These are phyloP conservation scores for Talaromyces sp. DNA, from an alignment of 2,329 filamentous ascomycete genomes.

Conservation along the genomic window DNA sequence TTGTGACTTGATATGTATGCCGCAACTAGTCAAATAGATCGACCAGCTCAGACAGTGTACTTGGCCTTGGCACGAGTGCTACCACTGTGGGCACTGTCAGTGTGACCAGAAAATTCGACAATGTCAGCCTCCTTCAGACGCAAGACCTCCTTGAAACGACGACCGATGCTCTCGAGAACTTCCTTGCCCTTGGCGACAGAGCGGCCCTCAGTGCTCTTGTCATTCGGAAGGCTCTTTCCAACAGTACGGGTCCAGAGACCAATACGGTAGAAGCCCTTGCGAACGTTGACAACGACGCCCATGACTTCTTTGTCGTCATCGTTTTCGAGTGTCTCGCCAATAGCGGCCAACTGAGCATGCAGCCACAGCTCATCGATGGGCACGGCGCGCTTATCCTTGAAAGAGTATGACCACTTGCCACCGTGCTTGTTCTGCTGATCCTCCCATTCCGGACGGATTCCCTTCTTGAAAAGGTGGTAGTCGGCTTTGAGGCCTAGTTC, in stretches of 20 bases:
- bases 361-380: constrained; percentile 96
- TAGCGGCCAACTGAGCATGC: constrained; percentile 91
- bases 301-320: constrained; percentile 94
- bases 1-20: neutral
- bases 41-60: constrained; percentile 64
- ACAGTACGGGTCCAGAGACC: constrained; percentile 96
- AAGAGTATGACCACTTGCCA: constrained; percentile 97
- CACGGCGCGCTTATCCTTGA: constrained; percentile 90
- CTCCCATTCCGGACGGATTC: constrained; percentile 97
- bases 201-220: constrained; percentile 71
- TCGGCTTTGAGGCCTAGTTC: constrained; percentile 96
- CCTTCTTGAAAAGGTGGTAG: constrained; percentile 98
- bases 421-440: constrained; percentile 98
- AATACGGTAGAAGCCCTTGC: constrained; percentile 96
- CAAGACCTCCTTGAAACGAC: constrained; percentile 87
- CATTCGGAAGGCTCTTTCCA: constrained; percentile 74
- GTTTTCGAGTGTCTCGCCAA: constrained; percentile 94
- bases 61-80: constrained; percentile 96
- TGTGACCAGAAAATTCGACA: constrained; percentile 96
- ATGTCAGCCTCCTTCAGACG: constrained; percentile 70
- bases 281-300: constrained; percentile 98
- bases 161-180: constrained; percentile 77
- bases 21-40: neutral
- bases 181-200: constrained; percentile 78
- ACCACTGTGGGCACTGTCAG: constrained; percentile 85